These are phyloP conservation scores for Claviceps sorghi DNA, from an alignment of 2,329 filamentous ascomycete species.

Conservation along the genomic window DNA sequence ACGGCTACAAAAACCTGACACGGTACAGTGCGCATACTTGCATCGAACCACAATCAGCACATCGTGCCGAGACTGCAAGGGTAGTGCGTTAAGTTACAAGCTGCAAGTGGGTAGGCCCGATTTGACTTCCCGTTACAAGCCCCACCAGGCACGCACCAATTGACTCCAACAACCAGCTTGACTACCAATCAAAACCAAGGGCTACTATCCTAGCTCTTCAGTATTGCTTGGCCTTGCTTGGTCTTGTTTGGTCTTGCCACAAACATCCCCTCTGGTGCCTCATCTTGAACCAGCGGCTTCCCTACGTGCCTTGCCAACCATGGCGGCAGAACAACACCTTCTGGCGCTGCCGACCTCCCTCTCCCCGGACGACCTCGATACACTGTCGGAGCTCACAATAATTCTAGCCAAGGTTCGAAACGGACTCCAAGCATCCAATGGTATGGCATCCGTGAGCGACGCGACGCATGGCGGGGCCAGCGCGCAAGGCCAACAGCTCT, in stretches of 20 bases:
- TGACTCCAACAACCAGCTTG: no score
- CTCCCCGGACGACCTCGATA: conserved; percentile 70
- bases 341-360: conserved; percentile 48
- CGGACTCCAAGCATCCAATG: conserved; percentile 26
- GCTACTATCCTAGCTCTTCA: neutral
- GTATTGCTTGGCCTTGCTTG: no score
- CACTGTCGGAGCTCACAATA: conserved; percentile 65
- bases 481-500: conserved; percentile 24
- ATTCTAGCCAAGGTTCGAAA: conserved; percentile 60
- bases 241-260: neutral
- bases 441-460: conserved; percentile 24
- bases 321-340: conserved; percentile 24
- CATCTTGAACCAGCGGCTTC: neutral
- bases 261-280: neutral
- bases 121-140: neutral
- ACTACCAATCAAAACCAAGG: neutral
- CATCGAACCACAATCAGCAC: neutral
- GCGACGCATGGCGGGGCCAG: conserved; percentile 21
- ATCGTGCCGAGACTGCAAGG: no score
- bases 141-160: neutral
- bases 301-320: conserved; percentile 4
- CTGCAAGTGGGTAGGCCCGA: neutral
- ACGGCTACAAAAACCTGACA: rapidly evolving
- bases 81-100: no score
- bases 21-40: neutral